phyloP scores from a whole-genome alignment of 1,284 basidiomycete genomes.

The Moniliophthora roreri region DNA sequence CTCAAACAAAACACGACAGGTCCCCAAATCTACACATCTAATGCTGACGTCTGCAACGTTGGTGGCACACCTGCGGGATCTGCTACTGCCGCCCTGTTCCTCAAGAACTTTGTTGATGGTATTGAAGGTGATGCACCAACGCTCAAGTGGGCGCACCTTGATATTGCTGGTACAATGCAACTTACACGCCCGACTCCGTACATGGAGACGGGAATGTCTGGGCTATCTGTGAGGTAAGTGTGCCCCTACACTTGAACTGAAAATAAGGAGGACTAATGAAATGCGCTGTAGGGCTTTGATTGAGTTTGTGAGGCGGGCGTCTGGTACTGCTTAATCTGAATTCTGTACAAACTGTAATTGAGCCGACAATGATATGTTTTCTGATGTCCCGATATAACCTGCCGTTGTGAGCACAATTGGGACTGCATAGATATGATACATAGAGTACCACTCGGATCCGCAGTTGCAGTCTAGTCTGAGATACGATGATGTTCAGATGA shows the following conservation, averaged over 20 bases:
- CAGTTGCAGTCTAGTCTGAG: no score
- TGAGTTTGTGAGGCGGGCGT: conserved; percentile 34
- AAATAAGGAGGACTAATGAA: background rate
- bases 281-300: conserved; percentile 29
- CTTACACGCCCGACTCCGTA: conserved; percentile 60
- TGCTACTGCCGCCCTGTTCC: conserved; percentile 85
- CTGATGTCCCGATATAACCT: no score
- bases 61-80: conserved; percentile 77
- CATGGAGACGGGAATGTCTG: conserved; percentile 78
- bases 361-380: no score
- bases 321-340: conserved; percentile 1
- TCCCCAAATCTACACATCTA: conserved; percentile 74
- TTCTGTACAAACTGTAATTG: no score
- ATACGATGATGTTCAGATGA: no score
- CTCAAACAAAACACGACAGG: conserved; percentile 18
- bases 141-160: conserved; percentile 46
- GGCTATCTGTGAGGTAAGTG: conserved; percentile 70
- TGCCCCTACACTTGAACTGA: background rate
- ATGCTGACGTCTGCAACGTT: conserved; percentile 82
- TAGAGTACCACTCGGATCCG: no score
- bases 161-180: conserved; percentile 86
- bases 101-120: conserved; percentile 80
- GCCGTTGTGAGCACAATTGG: no score
- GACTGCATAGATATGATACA: no score
- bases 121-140: conserved; percentile 56